Evolutionary conservation across 352 stramenopile species (phyloP).

Genomic region (Phytophthora quininea): DNA sequence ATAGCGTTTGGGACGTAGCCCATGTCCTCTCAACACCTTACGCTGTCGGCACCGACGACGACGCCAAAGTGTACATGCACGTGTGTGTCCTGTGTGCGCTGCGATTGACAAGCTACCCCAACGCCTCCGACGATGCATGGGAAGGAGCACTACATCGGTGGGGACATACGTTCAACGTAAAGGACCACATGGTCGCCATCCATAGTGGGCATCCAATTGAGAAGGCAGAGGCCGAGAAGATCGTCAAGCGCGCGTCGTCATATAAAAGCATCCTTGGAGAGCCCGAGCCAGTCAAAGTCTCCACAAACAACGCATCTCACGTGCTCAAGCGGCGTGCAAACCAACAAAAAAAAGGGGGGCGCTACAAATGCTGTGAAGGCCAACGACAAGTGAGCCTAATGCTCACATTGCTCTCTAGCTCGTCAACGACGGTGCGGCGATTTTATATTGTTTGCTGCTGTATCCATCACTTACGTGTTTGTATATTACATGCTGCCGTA

Average conservation of each 20-base stretch:
- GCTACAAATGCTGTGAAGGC: neutral
- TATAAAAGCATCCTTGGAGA: neutral
- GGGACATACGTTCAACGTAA: neutral
- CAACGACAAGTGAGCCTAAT: neutral
- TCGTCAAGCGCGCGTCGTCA: neutral
- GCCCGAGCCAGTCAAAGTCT: neutral
- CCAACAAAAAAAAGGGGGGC: neutral
- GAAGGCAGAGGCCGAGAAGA: neutral
- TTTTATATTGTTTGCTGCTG: neutral
- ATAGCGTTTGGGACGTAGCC: neutral
- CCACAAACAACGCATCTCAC: neutral
- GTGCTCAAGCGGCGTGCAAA: neutral
- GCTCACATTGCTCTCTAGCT: neutral
- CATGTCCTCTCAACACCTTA: neutral
- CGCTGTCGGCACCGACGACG: neutral
- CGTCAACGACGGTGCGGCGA: neutral
- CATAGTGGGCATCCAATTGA: slow-evolving; percentile 2
- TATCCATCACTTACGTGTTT: neutral
- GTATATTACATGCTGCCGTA: neutral
- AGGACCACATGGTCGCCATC: neutral
- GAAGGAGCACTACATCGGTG: neutral
- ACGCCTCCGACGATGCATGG: neutral
- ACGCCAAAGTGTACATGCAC: neutral
- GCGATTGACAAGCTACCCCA: neutral
- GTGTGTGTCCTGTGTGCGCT: slow-evolving; percentile 1